Percentiles rank a stretch among this genome's conserved stretches.
Evolutionary conservation across 257 asterid genomes (phyloP).

Genomic region (Echium plantagineum): DNA sequence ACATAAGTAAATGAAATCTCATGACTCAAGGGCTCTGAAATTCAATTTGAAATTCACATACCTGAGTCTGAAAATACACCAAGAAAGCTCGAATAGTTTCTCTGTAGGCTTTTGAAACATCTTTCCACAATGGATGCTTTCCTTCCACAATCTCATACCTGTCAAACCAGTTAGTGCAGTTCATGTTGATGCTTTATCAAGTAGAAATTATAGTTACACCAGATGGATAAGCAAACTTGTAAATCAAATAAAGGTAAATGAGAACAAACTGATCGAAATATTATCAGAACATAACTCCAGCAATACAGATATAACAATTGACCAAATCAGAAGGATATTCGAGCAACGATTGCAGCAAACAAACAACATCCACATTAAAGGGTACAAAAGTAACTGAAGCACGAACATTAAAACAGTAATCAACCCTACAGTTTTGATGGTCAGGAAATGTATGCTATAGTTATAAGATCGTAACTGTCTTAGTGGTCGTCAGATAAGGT

Average conservation of each 20-base stretch:
- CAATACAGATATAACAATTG: too few species aligned
- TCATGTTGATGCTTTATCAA: slow-evolving; percentile 8
- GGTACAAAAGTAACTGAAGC: too few species aligned
- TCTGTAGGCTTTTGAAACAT: slow-evolving; percentile 90
- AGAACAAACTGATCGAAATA: neutral
- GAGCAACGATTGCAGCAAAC: too few species aligned
- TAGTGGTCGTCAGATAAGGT: too few species aligned
- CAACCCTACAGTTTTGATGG: too few species aligned
- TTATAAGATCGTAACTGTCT: too few species aligned
- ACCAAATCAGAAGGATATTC: too few species aligned
- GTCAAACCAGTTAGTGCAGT: slow-evolving; percentile 22
- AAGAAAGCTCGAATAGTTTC: slow-evolving; percentile 94
- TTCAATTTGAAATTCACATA: slow-evolving; percentile 10
- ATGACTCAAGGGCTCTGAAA: neutral
- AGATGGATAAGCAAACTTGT: neutral
- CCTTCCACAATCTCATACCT: slow-evolving; percentile 97
- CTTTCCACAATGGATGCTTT: slow-evolving; percentile 69
- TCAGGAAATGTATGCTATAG: too few species aligned
- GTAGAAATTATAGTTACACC: slow-evolving; percentile 10
- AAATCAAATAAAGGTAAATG: neutral
- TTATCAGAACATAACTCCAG: too few species aligned
- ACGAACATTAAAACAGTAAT: too few species aligned
- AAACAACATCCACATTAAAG: too few species aligned
- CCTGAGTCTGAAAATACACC: slow-evolving; percentile 97
- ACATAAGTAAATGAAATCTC: neutral